A percentile compares a stretch with the other conserved stretches of the same genome.
Evolutionary conservation across 176 grass and related monocot genomes (phyloP).

Genomic region (Hordeum marinum): DNA sequence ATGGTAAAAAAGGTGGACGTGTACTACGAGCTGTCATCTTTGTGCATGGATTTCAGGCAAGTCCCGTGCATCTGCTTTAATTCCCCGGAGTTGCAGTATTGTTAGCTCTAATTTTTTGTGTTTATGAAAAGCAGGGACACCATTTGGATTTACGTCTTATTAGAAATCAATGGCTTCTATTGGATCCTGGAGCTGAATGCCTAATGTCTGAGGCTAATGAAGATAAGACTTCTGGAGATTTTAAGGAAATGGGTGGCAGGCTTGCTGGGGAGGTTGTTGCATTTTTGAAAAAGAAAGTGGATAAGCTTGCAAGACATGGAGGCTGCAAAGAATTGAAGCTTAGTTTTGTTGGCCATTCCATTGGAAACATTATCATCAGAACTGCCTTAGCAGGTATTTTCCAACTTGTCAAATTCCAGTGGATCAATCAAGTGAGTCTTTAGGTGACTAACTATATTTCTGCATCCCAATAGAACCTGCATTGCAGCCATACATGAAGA

Average conservation of each 20-base stretch:
- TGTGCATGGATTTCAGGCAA: slow-evolving; percentile 99
- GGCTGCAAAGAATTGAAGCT: slow-evolving; percentile 94
- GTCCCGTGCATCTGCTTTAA: slow-evolving; percentile 1
- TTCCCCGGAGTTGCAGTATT: slow-evolving; percentile 8
- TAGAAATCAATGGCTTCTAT: slow-evolving; percentile 92
- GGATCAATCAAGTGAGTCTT: background rate
- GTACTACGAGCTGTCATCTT: slow-evolving; percentile 77
- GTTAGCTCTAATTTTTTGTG: slow-evolving; percentile 12
- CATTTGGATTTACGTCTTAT: slow-evolving; percentile 95
- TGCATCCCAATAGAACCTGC: slow-evolving; percentile 48
- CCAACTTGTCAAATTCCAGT: slow-evolving; percentile 20
- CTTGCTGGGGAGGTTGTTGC: slow-evolving; percentile 76
- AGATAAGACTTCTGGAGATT: slow-evolving; percentile 90
- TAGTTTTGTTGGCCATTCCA: slow-evolving; percentile 98
- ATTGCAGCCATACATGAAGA: slow-evolving; percentile 80
- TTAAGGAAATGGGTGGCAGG: slow-evolving; percentile 91
- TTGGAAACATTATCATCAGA: slow-evolving; percentile 94
- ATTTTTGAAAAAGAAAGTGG: slow-evolving; percentile 78
- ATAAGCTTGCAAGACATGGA: slow-evolving; percentile 73
- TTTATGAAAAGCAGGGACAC: slow-evolving; percentile 58
- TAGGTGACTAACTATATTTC: slow-evolving; percentile 10
- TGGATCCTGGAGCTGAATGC: slow-evolving; percentile 94
- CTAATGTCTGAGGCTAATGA: slow-evolving; percentile 98
- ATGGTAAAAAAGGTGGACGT: slow-evolving; percentile 60
- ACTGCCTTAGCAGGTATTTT: slow-evolving; percentile 78